Evolutionary conservation across 768 basidiomycete species (phyloP), one percentile per base, ranked within the genome.

Genomic region (Suillus sp.): DNA sequence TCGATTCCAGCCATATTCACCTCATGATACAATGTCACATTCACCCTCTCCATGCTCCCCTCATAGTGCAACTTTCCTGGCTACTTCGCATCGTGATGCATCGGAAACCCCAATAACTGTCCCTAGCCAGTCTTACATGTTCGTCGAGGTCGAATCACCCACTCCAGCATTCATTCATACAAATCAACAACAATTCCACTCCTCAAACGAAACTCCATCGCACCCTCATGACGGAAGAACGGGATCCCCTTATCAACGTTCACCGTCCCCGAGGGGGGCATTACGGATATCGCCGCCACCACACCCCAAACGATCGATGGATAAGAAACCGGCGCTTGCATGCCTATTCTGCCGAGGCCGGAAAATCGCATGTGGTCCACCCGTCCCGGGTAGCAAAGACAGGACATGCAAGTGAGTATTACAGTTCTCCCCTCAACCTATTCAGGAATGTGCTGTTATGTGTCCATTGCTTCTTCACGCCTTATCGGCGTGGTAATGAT

Each of bases 321-420:
- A 78, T 60, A 85, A 84, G 76, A 88, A 88, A 65, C 87, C 87
- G 18, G 80, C 83, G 3, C 77, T 88, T 1, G 87, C 87, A 1
- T 88, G 87, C 65, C 75, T 86, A 7, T 89, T 89, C 68, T 89
- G 87, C 69, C 79, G 87, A 45, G 86, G 86, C 6, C 78, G 87
- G 47, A 89, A 89, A 75, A 89, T 89, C 57, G 88, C 88, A 10
- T 89, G 88, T 64, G 87, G 88, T 0, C 83, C 86, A 13, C 85
- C 86, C 2, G 67, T 79, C 14, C 79, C 82, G 1, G 83, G 81
- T 10, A 84, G 82, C 65, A 76, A 77, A 56, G 84, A 85, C 65
- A 80, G 80, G 64, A 84, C 86, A 0, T 89, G 87, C 86, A 87
- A 87, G 88, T 88, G 67, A 80, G 87, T 82, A 20, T 61, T 50